Evolutionary conservation across 345 rosid genomes (phyloP).

Genomic region (Toxicodendron radicans): DNA sequence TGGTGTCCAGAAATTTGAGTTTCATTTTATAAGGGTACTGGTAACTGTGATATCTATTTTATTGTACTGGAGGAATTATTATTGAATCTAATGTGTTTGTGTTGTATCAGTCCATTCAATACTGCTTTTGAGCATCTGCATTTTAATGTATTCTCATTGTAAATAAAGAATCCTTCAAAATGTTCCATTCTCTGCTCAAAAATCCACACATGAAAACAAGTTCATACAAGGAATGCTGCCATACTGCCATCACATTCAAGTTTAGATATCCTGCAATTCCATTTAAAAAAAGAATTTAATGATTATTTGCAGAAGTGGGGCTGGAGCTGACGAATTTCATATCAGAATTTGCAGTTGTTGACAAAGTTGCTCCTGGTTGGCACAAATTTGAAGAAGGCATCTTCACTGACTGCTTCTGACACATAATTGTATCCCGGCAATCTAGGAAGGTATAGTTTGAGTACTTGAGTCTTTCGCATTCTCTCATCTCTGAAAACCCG

Average conservation of each 20-base stretch:
- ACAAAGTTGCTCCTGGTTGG: neutral
- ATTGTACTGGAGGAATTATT: neutral
- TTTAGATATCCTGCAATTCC: no score
- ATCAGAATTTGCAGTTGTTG: neutral
- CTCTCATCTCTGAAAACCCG: conserved; percentile 43
- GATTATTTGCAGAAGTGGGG: conserved; percentile 18
- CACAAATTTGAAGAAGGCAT: conserved; percentile 3
- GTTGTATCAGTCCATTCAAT: neutral
- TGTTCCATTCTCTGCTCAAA: neutral
- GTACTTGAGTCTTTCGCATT: conserved; percentile 34
- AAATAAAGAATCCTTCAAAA: neutral
- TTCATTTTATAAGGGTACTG: neutral
- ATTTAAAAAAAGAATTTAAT: no score
- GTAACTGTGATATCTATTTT: neutral
- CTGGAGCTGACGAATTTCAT: conserved; percentile 8
- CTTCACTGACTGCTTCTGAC: conserved; percentile 43
- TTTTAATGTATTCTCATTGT: neutral
- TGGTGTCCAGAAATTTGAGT: neutral
- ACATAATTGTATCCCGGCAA: conserved; percentile 49
- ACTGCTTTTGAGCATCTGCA: neutral
- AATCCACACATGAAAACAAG: no score
- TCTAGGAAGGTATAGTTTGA: conserved; percentile 38
- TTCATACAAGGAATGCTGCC: no score
- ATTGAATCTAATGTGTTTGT: neutral
- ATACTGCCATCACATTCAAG: no score